Conservation (phyloP, 345 rosid species). For the Arabidopsis suecica region DNA sequence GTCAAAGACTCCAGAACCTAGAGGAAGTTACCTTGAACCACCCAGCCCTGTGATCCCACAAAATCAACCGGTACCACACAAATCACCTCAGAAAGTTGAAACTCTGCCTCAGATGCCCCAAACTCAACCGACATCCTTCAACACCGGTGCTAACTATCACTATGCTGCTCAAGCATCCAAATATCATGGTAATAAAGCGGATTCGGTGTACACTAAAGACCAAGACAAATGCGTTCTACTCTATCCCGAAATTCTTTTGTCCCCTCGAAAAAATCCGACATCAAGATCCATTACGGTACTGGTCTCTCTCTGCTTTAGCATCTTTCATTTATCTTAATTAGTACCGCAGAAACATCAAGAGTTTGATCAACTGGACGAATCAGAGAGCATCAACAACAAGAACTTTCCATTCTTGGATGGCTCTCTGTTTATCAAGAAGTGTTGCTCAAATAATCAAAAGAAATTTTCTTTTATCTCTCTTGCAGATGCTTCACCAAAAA, state of each 20-base stretch:
- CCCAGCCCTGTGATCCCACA: not conserved
- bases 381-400: not conserved
- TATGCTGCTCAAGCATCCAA: not conserved
- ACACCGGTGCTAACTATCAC: not conserved
- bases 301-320: not conserved
- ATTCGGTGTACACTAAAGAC: not conserved
- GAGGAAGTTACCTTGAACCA: not conserved
- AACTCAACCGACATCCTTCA: not conserved
- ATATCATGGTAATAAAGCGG: not conserved
- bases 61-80: not conserved
- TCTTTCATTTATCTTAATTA: not conserved
- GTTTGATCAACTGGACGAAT: not conserved
- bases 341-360: not conserved
- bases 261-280: not conserved
- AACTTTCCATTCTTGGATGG: too few relatives aligned
- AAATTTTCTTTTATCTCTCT: not conserved
- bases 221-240: not conserved
- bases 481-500: slow-evolving; percentile 5
- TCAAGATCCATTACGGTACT: not conserved
- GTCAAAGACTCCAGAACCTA: not conserved
- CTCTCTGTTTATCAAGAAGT: not conserved
- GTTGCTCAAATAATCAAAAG: not conserved
- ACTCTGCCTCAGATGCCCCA: too few relatives aligned
- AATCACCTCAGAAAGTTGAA: not conserved
- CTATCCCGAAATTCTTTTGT: not conserved